A percentile compares a stretch with the other conserved stretches of the same genome.
phyloP scores from a whole-genome alignment of 2,329 filamentous ascomycete genomes.

The Neocucurbitaria cava region DNA sequence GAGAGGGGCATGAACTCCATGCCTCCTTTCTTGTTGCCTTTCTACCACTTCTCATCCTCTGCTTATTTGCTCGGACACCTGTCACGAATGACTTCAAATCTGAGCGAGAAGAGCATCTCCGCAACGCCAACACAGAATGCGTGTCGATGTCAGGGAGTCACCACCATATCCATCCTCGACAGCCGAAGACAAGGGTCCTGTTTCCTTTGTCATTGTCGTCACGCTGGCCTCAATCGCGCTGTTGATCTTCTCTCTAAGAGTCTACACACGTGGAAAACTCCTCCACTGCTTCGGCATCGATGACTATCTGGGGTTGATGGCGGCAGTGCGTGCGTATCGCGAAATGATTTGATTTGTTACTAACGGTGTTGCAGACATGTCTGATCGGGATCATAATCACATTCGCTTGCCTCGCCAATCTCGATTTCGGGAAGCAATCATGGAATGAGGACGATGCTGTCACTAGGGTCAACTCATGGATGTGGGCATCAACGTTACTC shows the following conservation, averaged over 20 bases:
- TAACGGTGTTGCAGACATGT: conserved; percentile 13
- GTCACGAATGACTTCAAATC: conserved; percentile 20
- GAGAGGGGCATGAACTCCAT: background rate
- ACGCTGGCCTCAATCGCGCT: conserved; percentile 51
- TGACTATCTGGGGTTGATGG: conserved; percentile 54
- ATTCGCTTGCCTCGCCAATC: conserved; percentile 10
- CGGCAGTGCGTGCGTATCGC: conserved; percentile 39
- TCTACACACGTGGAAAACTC: conserved; percentile 55
- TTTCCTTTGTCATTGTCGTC: conserved; percentile 51
- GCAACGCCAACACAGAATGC: conserved; percentile 23
- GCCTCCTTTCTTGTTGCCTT: conserved; percentile 5
- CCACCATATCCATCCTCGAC: conserved; percentile 17
- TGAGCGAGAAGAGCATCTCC: conserved; percentile 13
- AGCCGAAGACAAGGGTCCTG: conserved; percentile 37
- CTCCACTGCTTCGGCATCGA: conserved; percentile 59
- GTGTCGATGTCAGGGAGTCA: conserved; percentile 24
- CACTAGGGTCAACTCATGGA: conserved; percentile 46
- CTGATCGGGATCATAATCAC: conserved; percentile 12
- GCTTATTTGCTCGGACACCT: background rate
- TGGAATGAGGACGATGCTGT: conserved; percentile 30
- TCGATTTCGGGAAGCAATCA: conserved; percentile 54
- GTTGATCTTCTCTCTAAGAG: conserved; percentile 50
- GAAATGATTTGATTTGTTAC: background rate
- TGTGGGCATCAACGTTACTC: conserved; percentile 49
- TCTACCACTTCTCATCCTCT: conserved; percentile 6